phyloP scores from a whole-genome alignment of 768 basidiomycete genomes.

The Rhizopogon rudus region DNA sequence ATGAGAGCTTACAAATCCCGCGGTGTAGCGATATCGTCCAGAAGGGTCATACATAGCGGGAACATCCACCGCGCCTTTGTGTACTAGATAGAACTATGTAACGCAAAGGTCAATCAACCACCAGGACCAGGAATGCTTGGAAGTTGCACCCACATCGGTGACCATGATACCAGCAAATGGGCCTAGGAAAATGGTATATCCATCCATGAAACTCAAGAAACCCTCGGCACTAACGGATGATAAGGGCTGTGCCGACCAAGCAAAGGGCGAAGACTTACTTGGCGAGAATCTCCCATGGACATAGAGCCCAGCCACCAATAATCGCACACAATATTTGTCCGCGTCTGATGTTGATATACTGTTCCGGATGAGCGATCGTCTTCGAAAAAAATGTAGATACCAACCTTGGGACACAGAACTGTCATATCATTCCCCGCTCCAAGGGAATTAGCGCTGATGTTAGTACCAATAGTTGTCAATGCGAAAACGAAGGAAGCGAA shows the following conservation, averaged over 20 bases:
- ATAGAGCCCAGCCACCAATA: conserved; percentile 69
- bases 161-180: conserved; percentile 80
- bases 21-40: conserved; percentile 74
- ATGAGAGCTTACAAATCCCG: conserved; percentile 57
- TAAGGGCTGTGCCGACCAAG: background rate
- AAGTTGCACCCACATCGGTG: conserved; percentile 39
- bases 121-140: background rate
- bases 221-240: conserved; percentile 42
- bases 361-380: background rate
- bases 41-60: conserved; percentile 79
- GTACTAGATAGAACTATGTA: conserved; percentile 71
- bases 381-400: background rate
- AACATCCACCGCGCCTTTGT: conserved; percentile 68
- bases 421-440: conserved; percentile 83
- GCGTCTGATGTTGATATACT: conserved; percentile 27
- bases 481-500: conserved; percentile 73
- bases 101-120: conserved; percentile 1
- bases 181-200: conserved; percentile 82
- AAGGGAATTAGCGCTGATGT: conserved; percentile 76
- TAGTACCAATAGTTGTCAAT: conserved; percentile 65
- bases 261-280: conserved; percentile 17
- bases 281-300: conserved; percentile 80
- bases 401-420: conserved; percentile 57
- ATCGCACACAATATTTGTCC: conserved; percentile 24
- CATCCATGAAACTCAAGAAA: conserved; percentile 77